Evolutionary conservation across 345 rosid species (phyloP).

Genomic region (Euclidium syriacum): DNA sequence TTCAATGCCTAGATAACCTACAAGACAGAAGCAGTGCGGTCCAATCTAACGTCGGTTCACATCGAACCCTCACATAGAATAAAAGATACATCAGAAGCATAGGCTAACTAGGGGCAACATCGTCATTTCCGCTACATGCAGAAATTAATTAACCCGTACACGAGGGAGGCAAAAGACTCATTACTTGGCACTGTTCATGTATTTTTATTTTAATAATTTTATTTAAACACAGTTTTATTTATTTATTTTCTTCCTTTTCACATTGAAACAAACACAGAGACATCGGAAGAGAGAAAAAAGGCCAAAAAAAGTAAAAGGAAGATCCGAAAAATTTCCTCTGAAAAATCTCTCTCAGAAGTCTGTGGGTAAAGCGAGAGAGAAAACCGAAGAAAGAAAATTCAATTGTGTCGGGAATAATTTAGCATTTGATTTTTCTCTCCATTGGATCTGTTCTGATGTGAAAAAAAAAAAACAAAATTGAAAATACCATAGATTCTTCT

Average conservation of each 20-base stretch:
- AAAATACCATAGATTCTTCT: neutral
- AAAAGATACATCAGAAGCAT: neutral
- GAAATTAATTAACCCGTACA: slow-evolving; percentile 30
- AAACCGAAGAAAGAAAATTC: slow-evolving; percentile 11
- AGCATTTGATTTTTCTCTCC: slow-evolving; percentile 23
- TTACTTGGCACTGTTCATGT: slow-evolving; percentile 20
- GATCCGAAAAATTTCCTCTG: slow-evolving; percentile 17
- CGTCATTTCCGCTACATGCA: slow-evolving; percentile 5
- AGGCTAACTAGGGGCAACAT: neutral
- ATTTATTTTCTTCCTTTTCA: slow-evolving; percentile 1
- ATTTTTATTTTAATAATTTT: neutral
- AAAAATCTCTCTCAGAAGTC: slow-evolving; percentile 7
- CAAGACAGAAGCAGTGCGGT: neutral
- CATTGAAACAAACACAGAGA: slow-evolving; percentile 26
- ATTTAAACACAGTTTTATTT: neutral
- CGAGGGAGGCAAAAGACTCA: slow-evolving; percentile 23
- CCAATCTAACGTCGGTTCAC: slow-evolving; percentile 5
- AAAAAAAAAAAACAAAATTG: neutral
- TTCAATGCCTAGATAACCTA: too few species aligned
- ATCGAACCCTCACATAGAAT: slow-evolving; percentile 5
- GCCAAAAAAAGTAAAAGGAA: neutral
- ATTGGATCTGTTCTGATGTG: slow-evolving; percentile 15
- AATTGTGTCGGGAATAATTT: slow-evolving; percentile 30
- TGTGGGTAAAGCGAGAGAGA: neutral
- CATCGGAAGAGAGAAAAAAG: slow-evolving; percentile 22